phyloP scores from a whole-genome alignment of 2,329 filamentous ascomycete species.

The Fusarium solani-melongenae region DNA sequence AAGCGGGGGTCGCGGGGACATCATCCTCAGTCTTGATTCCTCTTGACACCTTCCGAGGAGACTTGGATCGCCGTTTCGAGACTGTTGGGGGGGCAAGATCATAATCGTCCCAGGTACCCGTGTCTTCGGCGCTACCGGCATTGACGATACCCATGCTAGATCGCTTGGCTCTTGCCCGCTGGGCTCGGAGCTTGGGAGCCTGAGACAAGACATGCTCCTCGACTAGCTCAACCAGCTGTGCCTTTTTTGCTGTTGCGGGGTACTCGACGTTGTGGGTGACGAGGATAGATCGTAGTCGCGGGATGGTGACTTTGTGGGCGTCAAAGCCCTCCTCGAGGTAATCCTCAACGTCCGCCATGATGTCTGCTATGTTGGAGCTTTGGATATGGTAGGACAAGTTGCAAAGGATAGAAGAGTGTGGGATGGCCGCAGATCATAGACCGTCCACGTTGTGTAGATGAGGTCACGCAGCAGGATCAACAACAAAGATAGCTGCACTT shows the following conservation, averaged over 20 bases:
- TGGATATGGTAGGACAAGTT: constrained; percentile 9
- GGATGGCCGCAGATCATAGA: constrained; percentile 32
- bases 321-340: constrained; percentile 93
- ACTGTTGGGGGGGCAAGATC: constrained; percentile 62
- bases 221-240: constrained; percentile 86
- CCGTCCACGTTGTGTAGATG: constrained; percentile 15
- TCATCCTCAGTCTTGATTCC: constrained; percentile 65
- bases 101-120: constrained; percentile 70
- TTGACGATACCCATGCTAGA: constrained; percentile 87
- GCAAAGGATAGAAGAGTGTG: constrained; percentile 16
- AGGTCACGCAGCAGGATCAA: not conserved
- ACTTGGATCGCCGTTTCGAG: constrained; percentile 63
- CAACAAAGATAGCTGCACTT: constrained; percentile 29
- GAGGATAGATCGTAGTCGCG: constrained; percentile 88
- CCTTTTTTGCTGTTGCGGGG: constrained; percentile 90
- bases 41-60: constrained; percentile 65
- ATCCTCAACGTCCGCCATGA: constrained; percentile 76
- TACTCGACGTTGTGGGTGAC: constrained; percentile 89
- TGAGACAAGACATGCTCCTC: constrained; percentile 82
- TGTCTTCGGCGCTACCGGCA: constrained; percentile 73
- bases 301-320: constrained; percentile 83
- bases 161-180: constrained; percentile 82
- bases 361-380: constrained; percentile 31
- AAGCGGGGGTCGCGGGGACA: constrained; percentile 51
- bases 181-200: constrained; percentile 78